Base-by-base conservation (phyloP, 345 rosid genomes). In the Abelmoschus esculentus region DNA sequence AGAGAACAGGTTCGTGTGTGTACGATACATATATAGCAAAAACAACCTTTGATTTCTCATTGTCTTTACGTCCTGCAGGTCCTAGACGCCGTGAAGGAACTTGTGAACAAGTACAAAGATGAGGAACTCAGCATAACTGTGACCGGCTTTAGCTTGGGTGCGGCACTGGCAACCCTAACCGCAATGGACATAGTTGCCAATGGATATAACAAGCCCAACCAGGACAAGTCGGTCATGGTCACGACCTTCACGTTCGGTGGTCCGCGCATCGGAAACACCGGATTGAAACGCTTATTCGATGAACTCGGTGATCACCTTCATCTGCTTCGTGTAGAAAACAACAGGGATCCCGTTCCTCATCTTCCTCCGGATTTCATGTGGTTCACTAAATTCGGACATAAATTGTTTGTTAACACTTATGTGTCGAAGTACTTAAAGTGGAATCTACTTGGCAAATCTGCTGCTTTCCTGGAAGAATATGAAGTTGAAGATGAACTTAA, bases 121-220 rank as follows among this genome's bases (percentile, higher is more conserved):
- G 93, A 90, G 70, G 96, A 88, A 19, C 76, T 85, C 14, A 88
- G 96, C 74, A 84, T 88, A 74, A 86, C 82, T 0, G 26, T 85
- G 17, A 78, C 85, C 0, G 91, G 96, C 4, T 90, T 86, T 78
- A 85, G 91, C 77, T 73, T 85, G 66, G 91, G 93, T 0, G 88
- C 90, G 0, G 91, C 86, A 0, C 57, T 85, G 0, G 90, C 89
- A 3, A 86, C 93, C 0, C 75, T 88, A 3, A 85, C 77, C 22
- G 93, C 93, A 4, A 13, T 80, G 3, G 91, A 90, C 77, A 79
- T 88, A 3, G 86, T 83, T 14, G 71, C 85, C 49, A 86, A 88
- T 29, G 86, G 88, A 60, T 68, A 60, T 28, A 85, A 90, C 76
- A 76, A 60, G 56, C 78, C 84, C 14, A 15, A 49, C 52, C 52